Evolutionary conservation across 2,329 filamentous ascomycete species (phyloP), one percentile per base, ranked within the genome.

Genomic region (Blastomyces silverae): DNA sequence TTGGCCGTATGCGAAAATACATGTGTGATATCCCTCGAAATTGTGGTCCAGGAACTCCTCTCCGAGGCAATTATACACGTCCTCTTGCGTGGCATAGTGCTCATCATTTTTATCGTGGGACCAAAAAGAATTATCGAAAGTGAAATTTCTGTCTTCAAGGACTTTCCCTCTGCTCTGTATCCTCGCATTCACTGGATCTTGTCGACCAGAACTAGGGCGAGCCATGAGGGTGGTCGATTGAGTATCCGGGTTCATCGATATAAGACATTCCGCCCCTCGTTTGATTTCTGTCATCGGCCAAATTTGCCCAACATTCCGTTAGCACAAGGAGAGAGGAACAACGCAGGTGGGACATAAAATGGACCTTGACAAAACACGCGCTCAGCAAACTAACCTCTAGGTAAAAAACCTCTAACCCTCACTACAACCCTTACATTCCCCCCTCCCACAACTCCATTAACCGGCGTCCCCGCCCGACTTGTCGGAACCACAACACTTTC

Each of bases 21-120:
- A 99, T 0, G 94, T 99, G 78, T 99, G 93, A 80, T 99, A 99
- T 68, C 94, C 94, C 75, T 97, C 92, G 72, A 99, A 99, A 79
- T 99, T 99, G 83, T 99, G 94, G 77, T 99, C 94, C 67, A 99
- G 84, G 70, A 99, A 97, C 74, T 97, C 94, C 76, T 97, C 92
- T 64, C 94, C 94, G 31, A 99, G 84, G 66, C 89, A 89, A 73
- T 94, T 91, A 82, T 99, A 97, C 64, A 99, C 89, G 72, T 97
- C 90, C 72, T 92, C 90, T 76, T 99, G 94, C 67, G 89, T 85
- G 3, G 94, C 92, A 75, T 97, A 99, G 78, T 97, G 91, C 42
- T 86, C 81, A 73, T 96, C 92, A 34, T 81, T 77, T 64, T 84
- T 83, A 75, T 93, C 81, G 78, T 97, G 92, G 66, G 93, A 97